phyloP scores from a whole-genome alignment of 371 early-diverging fungal species.

The Lichtheimia ramosa region DNA sequence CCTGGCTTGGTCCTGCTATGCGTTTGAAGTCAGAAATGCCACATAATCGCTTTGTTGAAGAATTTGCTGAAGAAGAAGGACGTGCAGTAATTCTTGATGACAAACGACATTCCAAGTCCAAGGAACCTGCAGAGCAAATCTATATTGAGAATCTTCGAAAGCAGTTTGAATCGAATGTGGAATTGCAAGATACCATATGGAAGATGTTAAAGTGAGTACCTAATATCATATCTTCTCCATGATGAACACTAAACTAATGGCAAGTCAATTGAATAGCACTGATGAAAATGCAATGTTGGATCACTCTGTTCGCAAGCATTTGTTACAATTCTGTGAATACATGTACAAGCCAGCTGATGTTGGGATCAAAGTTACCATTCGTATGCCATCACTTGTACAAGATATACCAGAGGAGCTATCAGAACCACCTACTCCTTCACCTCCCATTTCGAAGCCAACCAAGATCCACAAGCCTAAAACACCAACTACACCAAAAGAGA shows the following conservation, averaged over 20 bases:
- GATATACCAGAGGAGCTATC: slow-evolving; percentile 16
- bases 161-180: slow-evolving; percentile 37
- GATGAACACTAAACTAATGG: background rate
- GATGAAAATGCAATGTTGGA: slow-evolving; percentile 35
- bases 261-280: slow-evolving; percentile 18
- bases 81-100: slow-evolving; percentile 36
- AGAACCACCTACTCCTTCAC: slow-evolving; percentile 20
- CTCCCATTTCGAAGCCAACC: slow-evolving; percentile 24
- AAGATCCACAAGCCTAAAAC: slow-evolving; percentile 5
- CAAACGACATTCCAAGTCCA: slow-evolving; percentile 12
- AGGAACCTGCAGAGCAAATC: slow-evolving; percentile 34
- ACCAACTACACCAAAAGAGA: background rate
- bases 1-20: slow-evolving; percentile 56
- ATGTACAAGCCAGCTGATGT: slow-evolving; percentile 59
- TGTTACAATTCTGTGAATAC: slow-evolving; percentile 60
- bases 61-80: slow-evolving; percentile 55
- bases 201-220: slow-evolving; percentile 38
- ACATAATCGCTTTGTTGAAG: slow-evolving; percentile 32
- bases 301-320: slow-evolving; percentile 55
- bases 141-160: slow-evolving; percentile 38
- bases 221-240: background rate
- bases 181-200: slow-evolving; percentile 42
- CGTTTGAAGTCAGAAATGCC: slow-evolving; percentile 23
- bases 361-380: slow-evolving; percentile 54
- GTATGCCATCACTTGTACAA: slow-evolving; percentile 33